Evolutionary conservation across 768 basidiomycete genomes (phyloP).

Genomic region (Pleurotus djamor): DNA sequence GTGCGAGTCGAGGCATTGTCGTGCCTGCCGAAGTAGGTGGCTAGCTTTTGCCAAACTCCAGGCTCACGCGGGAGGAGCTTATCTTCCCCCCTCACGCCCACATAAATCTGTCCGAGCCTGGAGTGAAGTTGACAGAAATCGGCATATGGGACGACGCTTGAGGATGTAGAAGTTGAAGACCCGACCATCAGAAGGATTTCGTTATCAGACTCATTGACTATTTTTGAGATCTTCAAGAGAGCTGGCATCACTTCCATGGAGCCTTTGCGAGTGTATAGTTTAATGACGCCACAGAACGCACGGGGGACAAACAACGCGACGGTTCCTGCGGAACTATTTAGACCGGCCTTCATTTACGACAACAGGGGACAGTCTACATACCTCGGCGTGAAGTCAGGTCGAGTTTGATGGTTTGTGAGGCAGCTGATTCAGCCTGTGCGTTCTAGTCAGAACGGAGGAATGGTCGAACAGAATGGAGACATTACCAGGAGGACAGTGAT

Average conservation of each 20-base stretch:
- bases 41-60: slow-evolving; percentile 40
- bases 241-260: slow-evolving; percentile 25
- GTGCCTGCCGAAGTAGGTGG: slow-evolving; percentile 15
- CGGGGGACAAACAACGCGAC: slow-evolving; percentile 23
- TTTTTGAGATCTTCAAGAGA: slow-evolving; percentile 19
- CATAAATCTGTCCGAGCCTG: slow-evolving; percentile 33
- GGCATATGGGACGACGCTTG: slow-evolving; percentile 14
- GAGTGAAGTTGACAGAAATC: slow-evolving; percentile 39
- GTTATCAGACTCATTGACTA: slow-evolving; percentile 23
- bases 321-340: slow-evolving; percentile 14
- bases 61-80: slow-evolving; percentile 21
- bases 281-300: slow-evolving; percentile 25
- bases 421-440: neutral
- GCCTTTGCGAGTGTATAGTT: slow-evolving; percentile 20
- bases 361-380: neutral
- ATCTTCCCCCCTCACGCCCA: slow-evolving; percentile 43
- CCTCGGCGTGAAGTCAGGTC: slow-evolving; percentile 5
- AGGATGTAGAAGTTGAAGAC: slow-evolving; percentile 12
- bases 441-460: slow-evolving; percentile 21
- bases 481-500: slow-evolving; percentile 39
- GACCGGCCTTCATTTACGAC: no score
- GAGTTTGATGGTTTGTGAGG: slow-evolving; percentile 7
- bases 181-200: slow-evolving; percentile 39
- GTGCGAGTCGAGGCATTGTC: slow-evolving; percentile 1
- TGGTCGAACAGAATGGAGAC: neutral